phyloP scores from a whole-genome alignment of 495 filamentous ascomycete species.

The Hypoxylon intermedium region DNA sequence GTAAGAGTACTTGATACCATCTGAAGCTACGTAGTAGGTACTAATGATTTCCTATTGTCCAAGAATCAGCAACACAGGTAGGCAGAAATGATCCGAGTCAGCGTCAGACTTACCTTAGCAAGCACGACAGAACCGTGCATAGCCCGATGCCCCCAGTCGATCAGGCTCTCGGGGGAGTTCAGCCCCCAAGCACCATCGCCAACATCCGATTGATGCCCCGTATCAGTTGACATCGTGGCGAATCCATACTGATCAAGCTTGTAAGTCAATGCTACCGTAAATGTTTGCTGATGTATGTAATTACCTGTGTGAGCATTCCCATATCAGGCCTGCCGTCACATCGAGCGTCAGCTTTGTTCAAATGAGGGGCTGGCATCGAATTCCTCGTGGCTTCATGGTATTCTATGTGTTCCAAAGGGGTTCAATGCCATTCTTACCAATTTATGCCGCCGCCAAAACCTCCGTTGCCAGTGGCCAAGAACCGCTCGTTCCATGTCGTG shows the following conservation, averaged over 20 bases:
- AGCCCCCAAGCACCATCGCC: slow-evolving; percentile 57
- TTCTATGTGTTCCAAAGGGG: too few species aligned
- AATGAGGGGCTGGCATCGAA: too few species aligned
- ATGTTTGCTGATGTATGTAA: neutral
- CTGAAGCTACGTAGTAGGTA: slow-evolving; percentile 51
- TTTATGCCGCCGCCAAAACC: slow-evolving; percentile 62
- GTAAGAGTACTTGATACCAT: slow-evolving; percentile 56
- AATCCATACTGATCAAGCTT: slow-evolving; percentile 51
- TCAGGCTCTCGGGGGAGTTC: slow-evolving; percentile 47
- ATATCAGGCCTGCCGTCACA: slow-evolving; percentile 29
- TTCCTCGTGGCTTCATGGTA: too few species aligned
- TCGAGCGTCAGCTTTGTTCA: neutral
- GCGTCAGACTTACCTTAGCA: slow-evolving; percentile 42
- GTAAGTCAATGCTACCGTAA: neutral
- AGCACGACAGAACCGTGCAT: slow-evolving; percentile 58
- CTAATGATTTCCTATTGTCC: slow-evolving; percentile 39
- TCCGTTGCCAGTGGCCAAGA: slow-evolving; percentile 64
- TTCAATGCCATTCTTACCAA: slow-evolving; percentile 41
- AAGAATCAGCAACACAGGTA: neutral
- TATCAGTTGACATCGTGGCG: slow-evolving; percentile 62
- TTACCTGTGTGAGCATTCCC: slow-evolving; percentile 34
- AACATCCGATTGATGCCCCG: slow-evolving; percentile 56
- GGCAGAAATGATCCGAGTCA: neutral
- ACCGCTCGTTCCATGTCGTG: slow-evolving; percentile 55
- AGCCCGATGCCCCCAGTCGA: slow-evolving; percentile 59